Percentiles rank a stretch among this genome's conserved stretches.
Evolutionary conservation across 164 flowering plant genomes (phyloP).

Genomic region (Saururus chinensis): DNA sequence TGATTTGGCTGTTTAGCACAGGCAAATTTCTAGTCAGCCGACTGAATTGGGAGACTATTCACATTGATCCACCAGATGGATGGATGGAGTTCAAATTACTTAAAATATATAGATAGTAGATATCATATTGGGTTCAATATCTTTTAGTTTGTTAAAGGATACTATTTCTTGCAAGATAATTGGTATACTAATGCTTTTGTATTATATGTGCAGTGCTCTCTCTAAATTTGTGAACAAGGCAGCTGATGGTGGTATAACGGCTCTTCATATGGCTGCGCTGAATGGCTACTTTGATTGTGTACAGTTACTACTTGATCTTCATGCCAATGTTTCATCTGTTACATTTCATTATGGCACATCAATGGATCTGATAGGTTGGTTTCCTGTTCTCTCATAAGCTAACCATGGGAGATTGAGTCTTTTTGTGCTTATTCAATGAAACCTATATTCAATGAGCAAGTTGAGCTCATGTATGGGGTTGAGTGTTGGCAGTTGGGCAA

Average conservation of each 20-base stretch:
- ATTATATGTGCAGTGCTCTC: conserved; percentile 52
- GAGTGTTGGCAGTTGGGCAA: too few species aligned
- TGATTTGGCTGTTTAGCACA: neutral
- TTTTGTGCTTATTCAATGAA: neutral
- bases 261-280: conserved; percentile 95
- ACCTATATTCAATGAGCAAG: too few species aligned
- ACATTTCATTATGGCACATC: conserved; percentile 89
- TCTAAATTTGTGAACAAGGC: conserved; percentile 83
- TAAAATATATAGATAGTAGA: neutral
- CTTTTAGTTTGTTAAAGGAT: too few species aligned
- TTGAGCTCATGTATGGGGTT: too few species aligned
- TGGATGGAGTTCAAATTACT: too few species aligned
- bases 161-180: too few species aligned
- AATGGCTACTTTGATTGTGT: conserved; percentile 90
- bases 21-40: too few species aligned
- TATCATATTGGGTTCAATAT: neutral
- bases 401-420: neutral
- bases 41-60: too few species aligned
- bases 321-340: conserved; percentile 69
- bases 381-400: neutral
- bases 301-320: conserved; percentile 77
- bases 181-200: neutral
- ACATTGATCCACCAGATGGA: too few species aligned
- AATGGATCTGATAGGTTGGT: conserved; percentile 87
- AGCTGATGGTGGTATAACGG: conserved; percentile 93